phyloP scores from a whole-genome alignment of 306 rosid genomes.

The Inga oerstediana region DNA sequence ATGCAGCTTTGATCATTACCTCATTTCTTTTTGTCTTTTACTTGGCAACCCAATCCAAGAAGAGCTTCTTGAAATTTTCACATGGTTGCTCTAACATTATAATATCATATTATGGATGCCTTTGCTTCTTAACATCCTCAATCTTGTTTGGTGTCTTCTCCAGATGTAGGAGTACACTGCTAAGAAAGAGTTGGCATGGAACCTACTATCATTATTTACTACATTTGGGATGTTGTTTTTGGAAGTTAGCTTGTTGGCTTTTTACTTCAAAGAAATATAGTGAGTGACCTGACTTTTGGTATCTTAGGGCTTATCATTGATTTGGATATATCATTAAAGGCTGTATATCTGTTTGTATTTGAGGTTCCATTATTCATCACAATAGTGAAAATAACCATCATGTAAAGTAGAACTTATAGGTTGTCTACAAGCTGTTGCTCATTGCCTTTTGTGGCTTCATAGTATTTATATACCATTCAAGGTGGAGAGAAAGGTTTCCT shows the following conservation, averaged over 20 bases:
- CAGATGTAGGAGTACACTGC: constrained; percentile 86
- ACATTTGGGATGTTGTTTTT: constrained; percentile 91
- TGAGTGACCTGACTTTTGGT: constrained; percentile 68
- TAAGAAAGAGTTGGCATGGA: constrained; percentile 75
- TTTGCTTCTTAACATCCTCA: constrained; percentile 52
- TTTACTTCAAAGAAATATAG: constrained; percentile 82
- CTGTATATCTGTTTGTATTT: constrained; percentile 73
- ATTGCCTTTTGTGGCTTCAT: constrained; percentile 69
- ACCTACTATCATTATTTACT: constrained; percentile 77
- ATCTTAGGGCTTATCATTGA: constrained; percentile 83
- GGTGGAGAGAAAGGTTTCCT: constrained; percentile 87
- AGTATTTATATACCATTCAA: constrained; percentile 87
- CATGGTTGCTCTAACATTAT: constrained; percentile 51
- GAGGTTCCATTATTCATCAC: constrained; percentile 78
- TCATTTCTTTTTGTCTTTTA: constrained; percentile 45
- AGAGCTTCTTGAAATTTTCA: constrained; percentile 40
- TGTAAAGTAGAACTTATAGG: constrained; percentile 86
- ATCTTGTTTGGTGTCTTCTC: constrained; percentile 66
- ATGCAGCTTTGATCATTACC: constrained; percentile 32
- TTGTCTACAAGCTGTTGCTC: constrained; percentile 72
- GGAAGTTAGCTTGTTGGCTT: constrained; percentile 97
- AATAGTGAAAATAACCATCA: constrained; percentile 45
- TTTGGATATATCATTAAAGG: constrained; percentile 82
- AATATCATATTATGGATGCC: constrained; percentile 39
- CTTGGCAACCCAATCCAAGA: constrained; percentile 36